Conservation (phyloP, 805 yeast species). For the Torulaspora microellipsoides region DNA sequence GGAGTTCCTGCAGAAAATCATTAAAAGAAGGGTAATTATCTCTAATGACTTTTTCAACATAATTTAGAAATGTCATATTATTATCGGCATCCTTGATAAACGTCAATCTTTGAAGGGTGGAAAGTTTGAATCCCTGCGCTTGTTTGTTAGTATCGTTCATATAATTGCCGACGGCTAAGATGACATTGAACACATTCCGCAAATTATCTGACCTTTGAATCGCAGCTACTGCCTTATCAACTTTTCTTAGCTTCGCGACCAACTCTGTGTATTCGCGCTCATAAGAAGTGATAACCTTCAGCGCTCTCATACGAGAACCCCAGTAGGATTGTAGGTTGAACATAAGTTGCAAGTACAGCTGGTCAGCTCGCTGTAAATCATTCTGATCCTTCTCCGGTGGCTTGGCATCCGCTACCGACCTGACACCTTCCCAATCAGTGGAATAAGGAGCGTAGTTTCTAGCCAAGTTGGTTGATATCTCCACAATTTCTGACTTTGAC, state of each 20-base stretch:
- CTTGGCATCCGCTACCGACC: conserved; percentile 36
- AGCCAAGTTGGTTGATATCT: conserved; percentile 65
- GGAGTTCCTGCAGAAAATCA: conserved; percentile 68
- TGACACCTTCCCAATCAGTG: conserved; percentile 55
- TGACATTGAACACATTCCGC: conserved; percentile 71
- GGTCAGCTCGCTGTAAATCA: conserved; percentile 83
- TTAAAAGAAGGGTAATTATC: conserved; percentile 76
- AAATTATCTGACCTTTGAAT: conserved; percentile 64
- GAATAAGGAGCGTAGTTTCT: conserved; percentile 78
- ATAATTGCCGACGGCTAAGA: conserved; percentile 87
- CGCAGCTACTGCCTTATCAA: conserved; percentile 70
- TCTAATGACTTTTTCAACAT: conserved; percentile 85
- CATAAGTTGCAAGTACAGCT: conserved; percentile 74
- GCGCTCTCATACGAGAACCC: conserved; percentile 85
- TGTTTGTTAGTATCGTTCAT: conserved; percentile 94
- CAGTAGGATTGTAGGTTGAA: conserved; percentile 85
- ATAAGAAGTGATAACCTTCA: conserved; percentile 61
- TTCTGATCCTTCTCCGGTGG: conserved; percentile 65
- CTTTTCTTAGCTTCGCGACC: conserved; percentile 55
- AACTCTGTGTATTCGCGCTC: conserved; percentile 77
- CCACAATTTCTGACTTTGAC: conserved; percentile 66
- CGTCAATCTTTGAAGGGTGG: conserved; percentile 82
- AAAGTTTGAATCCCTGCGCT: conserved; percentile 86
- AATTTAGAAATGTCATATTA: conserved; percentile 84
- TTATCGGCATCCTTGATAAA: conserved; percentile 88